A percentile compares a stretch with the other conserved stretches of the same genome.
Evolutionary conservation across 495 filamentous ascomycete genomes (phyloP).

Genomic region (Articulospora tetracladia): DNA sequence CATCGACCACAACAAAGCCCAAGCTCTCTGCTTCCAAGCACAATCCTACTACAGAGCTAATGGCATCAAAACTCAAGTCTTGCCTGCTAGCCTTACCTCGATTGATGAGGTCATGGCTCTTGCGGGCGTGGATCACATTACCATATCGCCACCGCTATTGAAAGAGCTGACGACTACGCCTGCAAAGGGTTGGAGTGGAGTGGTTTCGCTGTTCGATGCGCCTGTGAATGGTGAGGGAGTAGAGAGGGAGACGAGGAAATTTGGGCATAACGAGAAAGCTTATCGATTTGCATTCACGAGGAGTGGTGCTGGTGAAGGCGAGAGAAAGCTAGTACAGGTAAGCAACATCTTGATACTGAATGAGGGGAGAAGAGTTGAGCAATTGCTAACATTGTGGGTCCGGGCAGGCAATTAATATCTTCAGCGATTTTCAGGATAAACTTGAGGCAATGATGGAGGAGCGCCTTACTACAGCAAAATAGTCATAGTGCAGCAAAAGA

Average conservation of each 20-base stretch:
- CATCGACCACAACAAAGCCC: conserved; percentile 39
- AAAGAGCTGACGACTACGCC: conserved; percentile 37
- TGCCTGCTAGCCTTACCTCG: conserved; percentile 53
- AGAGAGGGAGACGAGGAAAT: not conserved
- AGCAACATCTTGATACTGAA: not conserved
- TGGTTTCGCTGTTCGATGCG: conserved; percentile 17
- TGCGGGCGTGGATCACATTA: conserved; percentile 55
- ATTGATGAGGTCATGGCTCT: conserved; percentile 53
- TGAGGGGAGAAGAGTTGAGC: no score
- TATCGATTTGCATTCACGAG: conserved; percentile 49
- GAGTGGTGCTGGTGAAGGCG: conserved; percentile 42
- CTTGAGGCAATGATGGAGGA: conserved; percentile 41
- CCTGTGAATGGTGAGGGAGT: conserved; percentile 20
- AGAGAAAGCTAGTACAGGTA: conserved; percentile 46
- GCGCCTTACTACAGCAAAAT: not conserved
- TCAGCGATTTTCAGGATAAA: conserved; percentile 54
- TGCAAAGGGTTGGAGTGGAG: conserved; percentile 14
- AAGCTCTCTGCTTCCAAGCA: conserved; percentile 45
- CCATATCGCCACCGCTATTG: conserved; percentile 50
- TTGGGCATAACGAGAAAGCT: conserved; percentile 10
- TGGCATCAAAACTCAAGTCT: conserved; percentile 42
- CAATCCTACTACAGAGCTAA: conserved; percentile 49
- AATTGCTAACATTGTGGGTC: conserved; percentile 11
- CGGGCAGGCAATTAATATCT: conserved; percentile 51
- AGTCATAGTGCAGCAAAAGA: no score